Base-by-base conservation (phyloP, 2,329 filamentous ascomycete species). In the Aschersonia sp. region DNA sequence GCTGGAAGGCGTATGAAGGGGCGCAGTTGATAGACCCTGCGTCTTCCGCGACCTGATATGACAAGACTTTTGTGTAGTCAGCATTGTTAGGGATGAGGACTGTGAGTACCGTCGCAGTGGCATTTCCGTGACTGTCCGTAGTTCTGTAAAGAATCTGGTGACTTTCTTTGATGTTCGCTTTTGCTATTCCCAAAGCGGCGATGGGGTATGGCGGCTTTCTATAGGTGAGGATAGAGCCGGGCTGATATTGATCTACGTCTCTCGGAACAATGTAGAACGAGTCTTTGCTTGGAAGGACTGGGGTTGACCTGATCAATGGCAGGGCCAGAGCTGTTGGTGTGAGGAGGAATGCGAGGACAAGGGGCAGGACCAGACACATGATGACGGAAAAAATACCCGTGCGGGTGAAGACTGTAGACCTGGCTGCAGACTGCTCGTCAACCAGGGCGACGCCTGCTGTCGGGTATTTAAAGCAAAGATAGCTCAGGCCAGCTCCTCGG, bases 21-120 rank as follows among this genome's bases (percentile, higher is more conserved):
- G 57, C 55, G 44, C 56, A 60, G 29, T 72, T 60, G 2, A 67
- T 54, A 11, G 59, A 60, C 3, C 65, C 60, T 5, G 64, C 61
- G 45, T 71, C 62, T 47, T 67, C 62, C 0, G 68, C 62, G 1
- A 67, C 56, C 49, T 71, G 66, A 49, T 67, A 71, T 0, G 68
- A 71, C 2, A 72, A 51, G 0, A 72, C 42, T 44, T 54, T 58
- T 39, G 31, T 45, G 14, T 43, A 47, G 49, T 58, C 49, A 12
- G 60, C 57, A 5, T 62, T 58, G 32, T 58, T 51, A 4, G 66
- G 66, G 4, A 68, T 47, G 6, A 70, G 50, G 1, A 70, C 56
- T 0, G 67, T 69, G 1, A 65, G 57, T 0, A 68, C 62, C 1
- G 68, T 61, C 2, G 58, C 60, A 2, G 62, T 61, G 5, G 67